phyloP scores from a whole-genome alignment of 129 eudicot genomes.

The Rutidosis leptorrhynchoides region DNA sequence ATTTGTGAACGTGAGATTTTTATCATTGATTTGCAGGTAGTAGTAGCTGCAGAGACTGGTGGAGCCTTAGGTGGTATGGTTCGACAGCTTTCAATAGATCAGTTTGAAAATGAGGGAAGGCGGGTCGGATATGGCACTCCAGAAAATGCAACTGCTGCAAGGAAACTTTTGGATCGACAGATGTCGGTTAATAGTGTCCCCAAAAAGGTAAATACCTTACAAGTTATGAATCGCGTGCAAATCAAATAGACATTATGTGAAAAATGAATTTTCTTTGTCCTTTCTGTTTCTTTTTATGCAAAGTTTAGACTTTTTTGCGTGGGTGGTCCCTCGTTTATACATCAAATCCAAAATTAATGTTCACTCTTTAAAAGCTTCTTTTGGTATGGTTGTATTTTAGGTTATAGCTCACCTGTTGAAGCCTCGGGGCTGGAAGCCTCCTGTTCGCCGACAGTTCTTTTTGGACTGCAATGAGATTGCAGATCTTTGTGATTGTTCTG shows the following conservation, averaged over 20 bases:
- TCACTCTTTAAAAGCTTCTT: not conserved
- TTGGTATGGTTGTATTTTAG: slow-evolving; percentile 32
- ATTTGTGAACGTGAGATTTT: slow-evolving; percentile 6
- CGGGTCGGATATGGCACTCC: slow-evolving; percentile 95
- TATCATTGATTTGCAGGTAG: slow-evolving; percentile 55
- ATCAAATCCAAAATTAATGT: too few relatives aligned
- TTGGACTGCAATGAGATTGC: slow-evolving; percentile 90
- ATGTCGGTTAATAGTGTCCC: slow-evolving; percentile 93
- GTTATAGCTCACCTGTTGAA: slow-evolving; percentile 78
- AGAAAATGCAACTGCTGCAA: slow-evolving; percentile 93
- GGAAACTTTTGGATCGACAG: slow-evolving; percentile 88
- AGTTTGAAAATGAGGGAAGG: slow-evolving; percentile 96
- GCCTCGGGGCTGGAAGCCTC: slow-evolving; percentile 99
- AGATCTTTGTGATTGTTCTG: slow-evolving; percentile 94
- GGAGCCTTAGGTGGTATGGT: slow-evolving; percentile 99
- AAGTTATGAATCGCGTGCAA: not conserved
- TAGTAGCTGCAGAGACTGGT: slow-evolving; percentile 95
- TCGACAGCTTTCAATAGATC: slow-evolving; percentile 91
- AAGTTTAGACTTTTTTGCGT: too few relatives aligned
- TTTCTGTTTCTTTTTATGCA: not conserved
- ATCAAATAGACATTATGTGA: not conserved
- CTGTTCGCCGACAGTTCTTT: slow-evolving; percentile 85
- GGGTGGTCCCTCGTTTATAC: too few relatives aligned
- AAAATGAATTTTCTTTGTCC: not conserved
- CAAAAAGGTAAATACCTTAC: slow-evolving; percentile 57